Evolutionary conservation across 2,329 filamentous ascomycete species (phyloP).

Genomic region (Fusarium sp.): DNA sequence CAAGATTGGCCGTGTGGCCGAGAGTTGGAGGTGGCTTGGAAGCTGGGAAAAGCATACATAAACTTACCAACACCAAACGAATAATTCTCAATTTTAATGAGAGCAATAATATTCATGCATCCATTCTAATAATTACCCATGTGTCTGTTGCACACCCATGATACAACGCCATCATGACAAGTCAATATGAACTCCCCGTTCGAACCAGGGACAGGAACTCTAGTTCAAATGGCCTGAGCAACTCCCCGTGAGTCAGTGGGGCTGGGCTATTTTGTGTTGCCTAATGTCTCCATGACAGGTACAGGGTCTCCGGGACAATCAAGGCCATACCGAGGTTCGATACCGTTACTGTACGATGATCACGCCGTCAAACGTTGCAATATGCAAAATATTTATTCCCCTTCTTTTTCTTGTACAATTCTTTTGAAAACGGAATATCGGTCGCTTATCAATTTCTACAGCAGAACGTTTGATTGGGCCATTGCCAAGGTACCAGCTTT

Average conservation of each 20-base stretch:
- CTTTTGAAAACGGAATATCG: constrained; percentile 19
- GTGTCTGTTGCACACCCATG: constrained; percentile 18
- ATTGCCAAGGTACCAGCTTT: constrained; percentile 27
- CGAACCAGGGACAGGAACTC: constrained; percentile 13
- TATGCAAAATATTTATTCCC: not conserved
- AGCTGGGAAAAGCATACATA: constrained; percentile 68
- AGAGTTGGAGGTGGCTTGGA: constrained; percentile 76
- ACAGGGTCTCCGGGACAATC: constrained; percentile 10
- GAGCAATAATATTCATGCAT: constrained; percentile 1
- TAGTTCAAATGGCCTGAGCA: constrained; percentile 30
- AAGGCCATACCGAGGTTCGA: constrained; percentile 17
- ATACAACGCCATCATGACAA: constrained; percentile 28
- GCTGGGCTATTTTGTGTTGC: constrained; percentile 38
- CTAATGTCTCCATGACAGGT: constrained; percentile 27
- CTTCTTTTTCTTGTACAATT: not conserved
- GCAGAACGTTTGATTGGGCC: constrained; percentile 10
- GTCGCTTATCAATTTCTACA: constrained; percentile 29
- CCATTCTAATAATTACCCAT: constrained; percentile 15
- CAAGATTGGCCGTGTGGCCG: constrained; percentile 69
- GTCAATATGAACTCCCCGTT: constrained; percentile 29
- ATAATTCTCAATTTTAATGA: constrained; percentile 18
- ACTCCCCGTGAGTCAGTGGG: constrained; percentile 45
- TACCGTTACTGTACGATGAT: constrained; percentile 15
- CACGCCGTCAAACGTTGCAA: constrained; percentile 11
- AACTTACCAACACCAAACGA: constrained; percentile 38